Base-by-base conservation (phyloP, 2,329 filamentous ascomycete species). In the Cryphonectria radicalis region DNA sequence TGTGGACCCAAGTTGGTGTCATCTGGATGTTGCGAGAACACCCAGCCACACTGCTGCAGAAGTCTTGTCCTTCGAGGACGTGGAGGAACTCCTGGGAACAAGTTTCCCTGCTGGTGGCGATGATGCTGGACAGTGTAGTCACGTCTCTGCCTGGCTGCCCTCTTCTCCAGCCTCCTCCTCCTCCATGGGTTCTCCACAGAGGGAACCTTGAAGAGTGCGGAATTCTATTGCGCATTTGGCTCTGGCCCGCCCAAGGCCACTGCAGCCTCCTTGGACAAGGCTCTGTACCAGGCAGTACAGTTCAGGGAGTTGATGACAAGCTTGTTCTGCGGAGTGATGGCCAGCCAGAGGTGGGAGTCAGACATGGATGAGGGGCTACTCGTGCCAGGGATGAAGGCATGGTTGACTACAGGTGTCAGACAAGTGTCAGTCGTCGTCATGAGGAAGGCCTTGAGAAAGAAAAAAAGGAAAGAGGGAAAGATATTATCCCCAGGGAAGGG, bases 311-410 rank as follows among this genome's bases (percentile, higher is more conserved):
- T 53, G 50, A 59, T 67, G 50, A 73, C 25, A 25, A 71, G 65
- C 17, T 71, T 69, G 5, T 67, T 60, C n/a, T 17, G 37, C 14
- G 32, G 40, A 13, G 69, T 73, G n/a, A 67, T 43, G 19, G 71
- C 55, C 28, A 71, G 72, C 72, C 72, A 73, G 25, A 40, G 64
- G 14, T 66, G 69, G 17, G 71, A 46, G 19, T 62, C 60, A 14
- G 42, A 50, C 17, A 40, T 46, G 7, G 62, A 14, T 32, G 35
- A 25, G 25, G 32, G 63, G n/a, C 13, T 40, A 32, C 37, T 35
- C n/a, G 43, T 67, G 17, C 59, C 25, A 53, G n/a, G 40, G 37
- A 55, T 35, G 40, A 22, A 35, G 25, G 67, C 43, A 57, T 63
- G 32, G 19, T 63, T 19, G 32, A 69, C 67, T 69, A 22, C 5